Base-by-base conservation (phyloP, 495 filamentous ascomycete genomes). In the Aspergillus bertholletiae region DNA sequence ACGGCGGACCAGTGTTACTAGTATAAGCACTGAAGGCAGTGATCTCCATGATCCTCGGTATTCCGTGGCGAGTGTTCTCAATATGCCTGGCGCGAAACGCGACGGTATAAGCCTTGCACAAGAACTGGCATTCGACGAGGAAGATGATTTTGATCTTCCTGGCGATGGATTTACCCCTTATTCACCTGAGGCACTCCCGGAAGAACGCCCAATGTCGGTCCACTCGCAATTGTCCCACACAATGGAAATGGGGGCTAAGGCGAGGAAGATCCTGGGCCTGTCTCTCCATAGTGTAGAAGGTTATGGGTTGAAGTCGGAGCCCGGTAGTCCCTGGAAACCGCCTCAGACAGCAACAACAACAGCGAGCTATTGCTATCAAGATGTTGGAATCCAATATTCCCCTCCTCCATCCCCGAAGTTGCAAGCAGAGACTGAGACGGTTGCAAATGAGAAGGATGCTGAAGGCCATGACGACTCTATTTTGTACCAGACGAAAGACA, bases 121-220 rank as follows among this genome's bases (percentile, higher is more conserved):
- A 59, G 94, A 98, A 76, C 78, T 98, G 54, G 84, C 86, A 48
- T 86, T 95, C 37, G 90, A 89, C 52, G 88, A 88, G 44, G 88
- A 88, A 47, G 86, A 87, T 21, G 87, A 90, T 65, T 66, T 70
- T 44, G 77, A 74, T 22, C 55, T 61, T 15, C 66, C 67, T 26
- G 72, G 77, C 3, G 64, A 75, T 24, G 69, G 72, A 27, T 39
- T 58, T 22, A 44, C 49, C 21, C 62, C 67, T 3, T 44, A 53
- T 2, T 74, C 70, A 2, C 67, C 72, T n/a, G 64, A 72, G 24
- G 74, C 72, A 18, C 68, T 80, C 22, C 74, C 76, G 8, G 76
- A 80, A 46, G 77, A 80, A 54, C 69, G 75, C 28, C 74, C 73
- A 5, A 58, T 66, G 26, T 79, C 76, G 0, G 71, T 73, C 20